Evolutionary conservation across 805 yeast species (phyloP), one percentile per base, ranked within the genome.

Genomic region (Teunomyces panamensis): DNA sequence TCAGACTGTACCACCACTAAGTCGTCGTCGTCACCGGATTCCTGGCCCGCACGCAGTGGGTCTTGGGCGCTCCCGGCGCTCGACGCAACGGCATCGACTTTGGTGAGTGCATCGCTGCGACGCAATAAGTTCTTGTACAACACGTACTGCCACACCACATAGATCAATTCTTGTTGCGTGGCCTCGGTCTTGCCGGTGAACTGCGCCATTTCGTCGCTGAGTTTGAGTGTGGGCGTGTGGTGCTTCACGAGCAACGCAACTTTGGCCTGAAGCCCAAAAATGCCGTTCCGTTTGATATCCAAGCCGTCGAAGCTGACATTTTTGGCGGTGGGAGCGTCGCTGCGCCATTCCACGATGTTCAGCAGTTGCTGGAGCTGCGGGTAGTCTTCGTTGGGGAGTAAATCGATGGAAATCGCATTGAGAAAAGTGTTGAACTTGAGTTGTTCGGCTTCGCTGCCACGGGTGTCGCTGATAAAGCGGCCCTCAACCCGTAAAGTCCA

Each of bases 401-500:
- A 73, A 60, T 94, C 97, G 9, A 94, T 85, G 0, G 95, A 84
- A 20, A 94, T 79, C 13, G 92, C 91, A 6, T 91, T 83, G 56
- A 94, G 74, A 57, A 89, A 88, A 2, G 91, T 77, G 52, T 90
- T 84, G 67, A 91, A 87, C 56, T 85, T 83, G 28, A 78, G 75
- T 16, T 48, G 43, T 11, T 54, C 55, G 13, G 41, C 46, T 8
- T 52, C 54, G 20, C 37, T 30, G 35, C 74, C 78, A 26, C 75
- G 77, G 6, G 62, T 62, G 56, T 82, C 81, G 53, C 77, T 69
- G 14, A 91, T 69, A 20, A 89, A 69, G 49, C 91, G 74, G 10
- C 99, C 99, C 66, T 94, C 98, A 24, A 94, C 79, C 48, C 95
- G 77, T 54, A 92, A 75, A 1, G 94, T 86, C 97, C 97, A 92